Conservation (phyloP, 1,284 basidiomycete species). For the Boletus putidus region DNA sequence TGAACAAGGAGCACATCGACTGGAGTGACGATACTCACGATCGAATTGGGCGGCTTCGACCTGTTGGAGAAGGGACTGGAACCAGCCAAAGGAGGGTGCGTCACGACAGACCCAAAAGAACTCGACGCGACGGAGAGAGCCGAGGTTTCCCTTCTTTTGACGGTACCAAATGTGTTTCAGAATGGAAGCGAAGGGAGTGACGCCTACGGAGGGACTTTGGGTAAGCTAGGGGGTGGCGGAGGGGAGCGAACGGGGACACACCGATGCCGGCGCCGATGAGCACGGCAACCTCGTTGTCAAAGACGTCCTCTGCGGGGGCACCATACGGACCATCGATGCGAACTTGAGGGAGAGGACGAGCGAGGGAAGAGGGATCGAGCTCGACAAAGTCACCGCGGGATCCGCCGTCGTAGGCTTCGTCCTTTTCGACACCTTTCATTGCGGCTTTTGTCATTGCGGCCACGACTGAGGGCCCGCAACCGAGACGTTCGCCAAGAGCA, state of each 20-base stretch:
- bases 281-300: constrained; percentile 80
- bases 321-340: constrained; percentile 87
- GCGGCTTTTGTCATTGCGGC: constrained; percentile 71
- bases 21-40: constrained; percentile 52
- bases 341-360: constrained; percentile 63
- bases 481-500: constrained; percentile 77
- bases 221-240: background rate
- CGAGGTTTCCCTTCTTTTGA: constrained; percentile 73
- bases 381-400: constrained; percentile 78
- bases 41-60: constrained; percentile 83
- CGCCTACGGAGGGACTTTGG: constrained; percentile 46
- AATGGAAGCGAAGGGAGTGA: constrained; percentile 88
- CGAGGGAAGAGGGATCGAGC: constrained; percentile 52
- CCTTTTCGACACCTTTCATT: constrained; percentile 71
- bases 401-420: constrained; percentile 46
- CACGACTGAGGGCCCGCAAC: constrained; percentile 74
- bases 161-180: constrained; percentile 93
- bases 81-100: constrained; percentile 90
- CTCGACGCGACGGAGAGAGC: constrained; percentile 79
- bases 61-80: constrained; percentile 81
- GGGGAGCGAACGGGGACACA: constrained; percentile 36
- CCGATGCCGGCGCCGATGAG: constrained; percentile 89
- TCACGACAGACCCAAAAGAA: constrained; percentile 92
- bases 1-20: background rate
- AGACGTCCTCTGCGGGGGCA: constrained; percentile 88